Evolutionary conservation across 192 early-diverging fungal genomes (phyloP).

Genomic region (Entomortierella parvispora): DNA sequence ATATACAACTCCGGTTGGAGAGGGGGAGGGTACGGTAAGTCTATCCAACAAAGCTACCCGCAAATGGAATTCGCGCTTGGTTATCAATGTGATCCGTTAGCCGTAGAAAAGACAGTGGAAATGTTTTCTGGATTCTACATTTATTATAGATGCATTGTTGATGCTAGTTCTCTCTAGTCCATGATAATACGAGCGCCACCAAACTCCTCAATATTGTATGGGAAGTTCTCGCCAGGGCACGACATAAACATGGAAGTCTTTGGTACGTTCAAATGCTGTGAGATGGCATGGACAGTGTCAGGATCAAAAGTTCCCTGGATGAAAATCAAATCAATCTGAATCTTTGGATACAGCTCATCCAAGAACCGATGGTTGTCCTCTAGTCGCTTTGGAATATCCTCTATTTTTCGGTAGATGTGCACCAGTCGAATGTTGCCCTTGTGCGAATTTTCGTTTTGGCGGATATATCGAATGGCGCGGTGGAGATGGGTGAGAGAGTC

Average conservation of each 20-base stretch:
- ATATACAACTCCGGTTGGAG: no score
- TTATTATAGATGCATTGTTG: no score
- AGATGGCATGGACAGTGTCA: constrained; percentile 52
- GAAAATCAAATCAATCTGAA: constrained; percentile 59
- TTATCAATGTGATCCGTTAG: no score
- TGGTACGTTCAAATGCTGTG: constrained; percentile 47
- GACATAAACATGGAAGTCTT: constrained; percentile 58
- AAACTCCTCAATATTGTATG: constrained; percentile 51
- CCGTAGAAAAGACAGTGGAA: no score
- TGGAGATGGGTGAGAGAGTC: constrained; percentile 67
- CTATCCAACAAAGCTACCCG: no score
- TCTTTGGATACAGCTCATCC: constrained; percentile 63
- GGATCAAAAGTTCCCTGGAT: constrained; percentile 56
- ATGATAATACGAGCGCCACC: constrained; percentile 60
- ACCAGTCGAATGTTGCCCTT: constrained; percentile 58
- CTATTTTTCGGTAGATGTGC: constrained; percentile 52
- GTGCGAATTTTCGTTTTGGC: constrained; percentile 54
- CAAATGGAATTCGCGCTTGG: no score
- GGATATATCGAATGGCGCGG: constrained; percentile 63
- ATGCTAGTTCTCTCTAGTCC: constrained; percentile 23
- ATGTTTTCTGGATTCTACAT: no score
- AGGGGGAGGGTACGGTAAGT: no score
- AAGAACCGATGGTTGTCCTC: constrained; percentile 65
- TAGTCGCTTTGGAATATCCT: constrained; percentile 58
- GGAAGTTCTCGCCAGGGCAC: constrained; percentile 46